A percentile compares a stretch with the other conserved stretches of the same genome.
Conservation (phyloP, 1,284 basidiomycete species). For the Microbotryum saponariae region DNA sequence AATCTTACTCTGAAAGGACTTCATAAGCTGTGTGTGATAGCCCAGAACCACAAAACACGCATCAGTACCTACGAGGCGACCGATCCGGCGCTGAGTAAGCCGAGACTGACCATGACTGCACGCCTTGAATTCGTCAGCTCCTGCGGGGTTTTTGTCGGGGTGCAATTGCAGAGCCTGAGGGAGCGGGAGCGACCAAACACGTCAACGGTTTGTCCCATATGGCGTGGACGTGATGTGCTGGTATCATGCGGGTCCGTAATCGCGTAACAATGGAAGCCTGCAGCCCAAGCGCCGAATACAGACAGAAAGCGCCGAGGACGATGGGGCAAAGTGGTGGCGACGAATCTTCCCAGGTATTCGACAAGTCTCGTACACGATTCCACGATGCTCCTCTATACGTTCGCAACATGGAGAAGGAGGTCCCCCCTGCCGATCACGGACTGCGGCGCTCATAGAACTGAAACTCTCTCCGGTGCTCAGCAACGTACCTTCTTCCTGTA, state of each 20-base stretch:
- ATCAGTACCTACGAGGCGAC: neutral
- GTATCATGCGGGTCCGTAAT: neutral
- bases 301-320: no score
- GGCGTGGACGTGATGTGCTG: no score
- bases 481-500: slow-evolving; percentile 28
- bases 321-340: no score
- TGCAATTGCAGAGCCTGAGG: slow-evolving; percentile 67
- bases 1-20: slow-evolving; percentile 66
- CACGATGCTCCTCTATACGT: no score
- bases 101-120: slow-evolving; percentile 76
- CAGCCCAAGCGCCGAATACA: no score
- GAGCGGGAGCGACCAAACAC: neutral
- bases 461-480: neutral
- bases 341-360: no score
- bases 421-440: neutral
- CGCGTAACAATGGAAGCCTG: no score
- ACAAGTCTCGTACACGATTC: no score
- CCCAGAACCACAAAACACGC: neutral
- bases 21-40: slow-evolving; percentile 54
- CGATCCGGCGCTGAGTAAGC: no score
- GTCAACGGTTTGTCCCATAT: no score
- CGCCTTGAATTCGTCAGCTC: slow-evolving; percentile 88
- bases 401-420: no score
- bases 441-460: neutral
- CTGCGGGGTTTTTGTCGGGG: slow-evolving; percentile 48